Evolutionary conservation across 2,329 filamentous ascomycete species (phyloP).

Genomic region (Atkinsonella texensis): DNA sequence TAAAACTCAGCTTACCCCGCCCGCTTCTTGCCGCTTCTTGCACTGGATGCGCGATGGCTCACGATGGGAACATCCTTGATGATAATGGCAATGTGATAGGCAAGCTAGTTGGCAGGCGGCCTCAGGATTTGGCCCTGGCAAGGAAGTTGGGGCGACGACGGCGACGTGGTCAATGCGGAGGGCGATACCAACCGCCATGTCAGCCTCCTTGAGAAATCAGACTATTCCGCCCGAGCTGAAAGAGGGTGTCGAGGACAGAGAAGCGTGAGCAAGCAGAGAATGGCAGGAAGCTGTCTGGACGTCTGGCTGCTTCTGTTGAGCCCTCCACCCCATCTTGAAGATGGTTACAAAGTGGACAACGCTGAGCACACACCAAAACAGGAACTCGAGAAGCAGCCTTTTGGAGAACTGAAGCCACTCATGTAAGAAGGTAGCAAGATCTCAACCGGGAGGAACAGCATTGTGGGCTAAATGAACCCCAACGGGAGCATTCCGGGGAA

Average conservation of each 20-base stretch:
- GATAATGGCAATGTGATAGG: slow-evolving; percentile 49
- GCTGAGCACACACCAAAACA: slow-evolving; percentile 74
- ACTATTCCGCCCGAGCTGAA: slow-evolving; percentile 37
- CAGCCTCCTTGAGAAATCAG: slow-evolving; percentile 46
- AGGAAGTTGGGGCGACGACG: slow-evolving; percentile 62
- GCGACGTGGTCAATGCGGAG: slow-evolving; percentile 59
- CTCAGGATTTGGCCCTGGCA: slow-evolving; percentile 50
- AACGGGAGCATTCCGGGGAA: slow-evolving; percentile 76
- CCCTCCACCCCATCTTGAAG: slow-evolving; percentile 73
- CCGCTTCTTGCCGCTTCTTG: too few species aligned
- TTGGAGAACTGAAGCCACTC: slow-evolving; percentile 74
- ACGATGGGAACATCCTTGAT: slow-evolving; percentile 46
- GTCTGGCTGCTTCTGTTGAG: slow-evolving; percentile 61
- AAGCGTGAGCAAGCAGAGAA: slow-evolving; percentile 44
- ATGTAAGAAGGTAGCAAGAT: slow-evolving; percentile 79
- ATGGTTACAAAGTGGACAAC: slow-evolving; percentile 73
- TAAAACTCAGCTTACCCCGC: too few species aligned
- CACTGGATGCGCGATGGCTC: slow-evolving; percentile 23
- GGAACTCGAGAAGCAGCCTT: slow-evolving; percentile 83
- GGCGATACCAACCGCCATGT: slow-evolving; percentile 56
- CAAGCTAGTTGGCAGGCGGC: slow-evolving; percentile 56
- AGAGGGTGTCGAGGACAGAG: slow-evolving; percentile 35
- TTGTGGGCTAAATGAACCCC: slow-evolving; percentile 78
- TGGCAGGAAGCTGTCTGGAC: slow-evolving; percentile 64
- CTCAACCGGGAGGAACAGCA: slow-evolving; percentile 74